Conservation (phyloP, 2,329 filamentous ascomycete genomes). For the Trichoderma cornu-damae region DNA sequence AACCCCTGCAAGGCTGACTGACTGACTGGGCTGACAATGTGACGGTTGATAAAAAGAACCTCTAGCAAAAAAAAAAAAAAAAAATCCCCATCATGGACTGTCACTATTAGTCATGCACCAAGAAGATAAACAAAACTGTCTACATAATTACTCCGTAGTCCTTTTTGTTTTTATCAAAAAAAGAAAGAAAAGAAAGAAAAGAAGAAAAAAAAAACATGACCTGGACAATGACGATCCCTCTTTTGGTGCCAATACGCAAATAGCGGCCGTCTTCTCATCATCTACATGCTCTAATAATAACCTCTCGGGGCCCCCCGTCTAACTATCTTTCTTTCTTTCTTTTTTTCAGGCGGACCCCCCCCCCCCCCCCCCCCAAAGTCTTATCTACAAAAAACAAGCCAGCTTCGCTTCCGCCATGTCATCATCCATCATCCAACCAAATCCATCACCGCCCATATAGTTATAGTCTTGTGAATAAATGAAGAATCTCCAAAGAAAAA, state of each 20-base stretch:
- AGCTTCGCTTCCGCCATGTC: neutral
- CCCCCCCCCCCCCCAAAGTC: too few relatives aligned
- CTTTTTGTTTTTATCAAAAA: too few relatives aligned
- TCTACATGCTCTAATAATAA: constrained; percentile 10
- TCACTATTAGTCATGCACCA: neutral
- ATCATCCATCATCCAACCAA: neutral
- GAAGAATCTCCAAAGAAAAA: too few relatives aligned
- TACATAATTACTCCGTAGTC: too few relatives aligned
- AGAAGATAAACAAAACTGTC: too few relatives aligned
- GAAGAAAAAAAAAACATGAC: too few relatives aligned
- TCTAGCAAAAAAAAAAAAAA: too few relatives aligned
- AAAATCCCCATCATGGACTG: neutral
- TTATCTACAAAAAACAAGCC: neutral
- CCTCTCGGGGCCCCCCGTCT: neutral
- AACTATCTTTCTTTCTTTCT: neutral
- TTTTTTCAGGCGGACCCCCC: neutral
- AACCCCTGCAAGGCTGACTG: neutral
- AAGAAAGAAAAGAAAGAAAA: too few relatives aligned
- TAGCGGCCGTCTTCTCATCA: constrained; percentile 10
- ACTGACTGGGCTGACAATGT: too few relatives aligned
- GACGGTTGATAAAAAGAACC: too few relatives aligned
- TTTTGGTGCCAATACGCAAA: neutral
- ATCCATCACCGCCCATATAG: too few relatives aligned
- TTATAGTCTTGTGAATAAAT: too few relatives aligned
- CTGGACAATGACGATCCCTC: neutral